A percentile compares a stretch with the other conserved stretches of the same genome.
Evolutionary conservation across 139 green algal species (phyloP).

Genomic region (Tetraselmis striata): DNA sequence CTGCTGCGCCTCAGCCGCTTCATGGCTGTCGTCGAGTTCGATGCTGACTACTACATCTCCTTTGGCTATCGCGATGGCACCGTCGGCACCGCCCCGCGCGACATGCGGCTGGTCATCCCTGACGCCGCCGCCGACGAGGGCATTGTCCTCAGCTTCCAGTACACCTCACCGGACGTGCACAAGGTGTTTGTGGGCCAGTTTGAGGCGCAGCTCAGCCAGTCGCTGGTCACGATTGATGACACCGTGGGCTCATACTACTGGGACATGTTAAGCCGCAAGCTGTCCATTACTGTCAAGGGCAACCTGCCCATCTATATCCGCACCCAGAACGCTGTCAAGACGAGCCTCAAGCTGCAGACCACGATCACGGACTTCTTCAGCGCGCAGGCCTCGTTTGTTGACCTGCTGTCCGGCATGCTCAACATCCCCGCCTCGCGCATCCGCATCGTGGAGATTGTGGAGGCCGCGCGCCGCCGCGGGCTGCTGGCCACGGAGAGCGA

Average conservation of each 20-base stretch:
- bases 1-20: constrained; percentile 20
- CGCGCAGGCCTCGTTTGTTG: not conserved
- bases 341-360: not conserved
- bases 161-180: constrained; percentile 8
- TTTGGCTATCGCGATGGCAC: not conserved
- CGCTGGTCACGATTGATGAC: not conserved
- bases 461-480: not conserved
- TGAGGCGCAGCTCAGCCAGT: not conserved
- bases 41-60: constrained; percentile 4
- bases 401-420: constrained; percentile 2
- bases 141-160: constrained; percentile 4
- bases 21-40: constrained; percentile 8
- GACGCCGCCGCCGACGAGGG: not conserved
- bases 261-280: not conserved
- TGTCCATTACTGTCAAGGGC: constrained; percentile 5
- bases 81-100: not conserved
- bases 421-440: constrained; percentile 4
- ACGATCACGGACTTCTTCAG: not conserved
- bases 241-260: constrained; percentile 2
- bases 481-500: not conserved
- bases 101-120: not conserved
- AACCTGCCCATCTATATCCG: not conserved
- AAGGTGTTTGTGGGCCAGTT: not conserved
- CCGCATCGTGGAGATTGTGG: constrained; percentile 13
- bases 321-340: constrained; percentile 10